Base-by-base conservation (phyloP, 2,329 filamentous ascomycete species). In the Phyllosticta citriasiana region DNA sequence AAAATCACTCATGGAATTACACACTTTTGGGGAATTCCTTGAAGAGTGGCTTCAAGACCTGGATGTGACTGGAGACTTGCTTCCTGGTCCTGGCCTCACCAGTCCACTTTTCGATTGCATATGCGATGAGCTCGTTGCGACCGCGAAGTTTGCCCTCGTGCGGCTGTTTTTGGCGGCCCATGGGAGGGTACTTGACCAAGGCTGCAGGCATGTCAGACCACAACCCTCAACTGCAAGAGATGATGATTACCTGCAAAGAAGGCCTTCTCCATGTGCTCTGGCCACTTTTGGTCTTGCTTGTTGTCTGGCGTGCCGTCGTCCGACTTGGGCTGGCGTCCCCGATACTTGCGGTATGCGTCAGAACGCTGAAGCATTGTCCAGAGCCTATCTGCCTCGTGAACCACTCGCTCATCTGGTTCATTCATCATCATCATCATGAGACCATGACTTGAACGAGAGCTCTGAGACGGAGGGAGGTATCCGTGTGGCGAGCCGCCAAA, bases 21-120 rank as follows among this genome's bases (percentile, higher is more conserved):
- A 75, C 70, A 83, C 81, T 82, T 63, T 77, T 73, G 27, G 79
- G 77, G 63, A 83, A 78, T 4, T 78, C 75, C 64, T 77, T 76
- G 47, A 85, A 73, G 63, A 82, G 80, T 12, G 77, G 78, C 68
- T 84, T 83, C 22, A 86, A 74, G 2, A 86, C 83, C 70, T 86
- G 84, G 26, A 86, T 78, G 67, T 86, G 84, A 66, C 84, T 86
- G 0, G 84, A 86, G 4, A 86, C 81, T 67, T 86, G 82, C 69
- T 86, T 86, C 57, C 84, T 76, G 16, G 71, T 73, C 59, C 84
- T 76, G 26, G 66, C 68, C 61, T 79, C 79, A 24, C 83, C 82
- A 6, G 83, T 85, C 62, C 77, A 73, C 61, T 78, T 78, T 65
- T 75, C 72, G 63, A 86, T 85, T 58, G 79, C 82, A 65, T 83